Conservation (phyloP, 306 rosid genomes). For the Abrus precatorius region DNA sequence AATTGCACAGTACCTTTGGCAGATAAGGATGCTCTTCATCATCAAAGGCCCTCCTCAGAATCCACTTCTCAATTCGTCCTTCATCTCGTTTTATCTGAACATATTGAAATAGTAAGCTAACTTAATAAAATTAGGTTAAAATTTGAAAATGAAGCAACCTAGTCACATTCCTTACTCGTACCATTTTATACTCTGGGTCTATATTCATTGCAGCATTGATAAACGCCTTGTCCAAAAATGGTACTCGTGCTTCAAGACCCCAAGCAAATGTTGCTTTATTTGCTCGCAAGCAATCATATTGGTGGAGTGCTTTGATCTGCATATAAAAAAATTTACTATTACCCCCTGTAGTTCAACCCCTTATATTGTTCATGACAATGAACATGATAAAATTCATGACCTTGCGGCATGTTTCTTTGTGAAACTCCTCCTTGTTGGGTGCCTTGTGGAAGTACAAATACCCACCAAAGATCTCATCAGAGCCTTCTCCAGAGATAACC, state of each 20-base stretch:
- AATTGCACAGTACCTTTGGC: slow-evolving; percentile 73
- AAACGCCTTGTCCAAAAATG: slow-evolving; percentile 89
- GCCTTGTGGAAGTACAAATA: slow-evolving; percentile 98
- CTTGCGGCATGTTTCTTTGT: slow-evolving; percentile 93
- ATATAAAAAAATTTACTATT: slow-evolving; percentile 19
- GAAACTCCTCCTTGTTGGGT: slow-evolving; percentile 97
- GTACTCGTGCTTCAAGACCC: slow-evolving; percentile 97
- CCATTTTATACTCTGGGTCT: slow-evolving; percentile 87
- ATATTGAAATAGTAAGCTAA: slow-evolving; percentile 5
- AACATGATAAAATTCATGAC: slow-evolving; percentile 49
- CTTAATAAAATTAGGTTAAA: slow-evolving; percentile 12
- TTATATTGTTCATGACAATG: slow-evolving; percentile 5
- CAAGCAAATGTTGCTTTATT: slow-evolving; percentile 94
- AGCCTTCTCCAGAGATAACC: slow-evolving; percentile 98
- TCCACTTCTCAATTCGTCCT: slow-evolving; percentile 93
- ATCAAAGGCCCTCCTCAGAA: slow-evolving; percentile 90
- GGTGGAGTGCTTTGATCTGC: slow-evolving; percentile 93
- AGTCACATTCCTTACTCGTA: slow-evolving; percentile 39
- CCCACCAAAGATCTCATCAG: slow-evolving; percentile 97
- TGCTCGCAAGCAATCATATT: slow-evolving; percentile 90
- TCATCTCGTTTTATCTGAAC: slow-evolving; percentile 74
- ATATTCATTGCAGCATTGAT: slow-evolving; percentile 84
- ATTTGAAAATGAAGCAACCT: slow-evolving; percentile 25
- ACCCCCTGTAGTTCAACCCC: slow-evolving; percentile 10
- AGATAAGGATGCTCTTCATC: slow-evolving; percentile 91